Conservation (phyloP, 2,329 filamentous ascomycete genomes). For the Microcera coccophila region DNA sequence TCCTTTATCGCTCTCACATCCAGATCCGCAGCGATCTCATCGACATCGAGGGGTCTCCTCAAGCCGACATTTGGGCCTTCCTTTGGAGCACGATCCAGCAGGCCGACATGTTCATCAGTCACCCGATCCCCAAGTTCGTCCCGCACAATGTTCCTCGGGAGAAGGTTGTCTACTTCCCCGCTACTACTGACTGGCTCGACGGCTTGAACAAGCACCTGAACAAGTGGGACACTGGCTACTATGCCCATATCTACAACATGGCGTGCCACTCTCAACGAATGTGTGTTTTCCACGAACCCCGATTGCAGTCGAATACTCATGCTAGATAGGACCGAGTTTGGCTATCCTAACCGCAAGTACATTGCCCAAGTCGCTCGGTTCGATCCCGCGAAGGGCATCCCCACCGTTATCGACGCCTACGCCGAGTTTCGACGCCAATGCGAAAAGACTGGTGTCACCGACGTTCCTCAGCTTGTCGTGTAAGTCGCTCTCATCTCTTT, state of each 20-base stretch:
- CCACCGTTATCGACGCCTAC: slow-evolving; percentile 72
- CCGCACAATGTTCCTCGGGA: slow-evolving; percentile 62
- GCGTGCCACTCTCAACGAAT: slow-evolving; percentile 58
- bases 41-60: slow-evolving; percentile 58
- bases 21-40: slow-evolving; percentile 75
- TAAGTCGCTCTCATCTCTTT: slow-evolving; percentile 27
- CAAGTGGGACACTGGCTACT: slow-evolving; percentile 68
- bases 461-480: slow-evolving; percentile 69
- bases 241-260: slow-evolving; percentile 68
- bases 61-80: slow-evolving; percentile 71
- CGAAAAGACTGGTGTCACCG: slow-evolving; percentile 47
- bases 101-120: slow-evolving; percentile 76
- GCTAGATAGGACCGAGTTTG: slow-evolving; percentile 43
- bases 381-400: slow-evolving; percentile 78
- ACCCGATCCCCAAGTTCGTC: slow-evolving; percentile 73
- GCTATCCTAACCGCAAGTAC: slow-evolving; percentile 61
- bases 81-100: slow-evolving; percentile 68
- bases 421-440: slow-evolving; percentile 64
- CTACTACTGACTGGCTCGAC: slow-evolving; percentile 80
- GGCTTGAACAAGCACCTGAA: slow-evolving; percentile 73
- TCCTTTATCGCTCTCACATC: slow-evolving; percentile 79
- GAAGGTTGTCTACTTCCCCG: slow-evolving; percentile 71
- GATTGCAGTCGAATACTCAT: too few relatives aligned
- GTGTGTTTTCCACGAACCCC: slow-evolving; percentile 25
- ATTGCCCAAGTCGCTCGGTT: slow-evolving; percentile 80